A percentile compares a stretch with the other conserved stretches of the same genome.
phyloP scores from a whole-genome alignment of 2,329 filamentous ascomycete species.

The Leptodontidium sp. region DNA sequence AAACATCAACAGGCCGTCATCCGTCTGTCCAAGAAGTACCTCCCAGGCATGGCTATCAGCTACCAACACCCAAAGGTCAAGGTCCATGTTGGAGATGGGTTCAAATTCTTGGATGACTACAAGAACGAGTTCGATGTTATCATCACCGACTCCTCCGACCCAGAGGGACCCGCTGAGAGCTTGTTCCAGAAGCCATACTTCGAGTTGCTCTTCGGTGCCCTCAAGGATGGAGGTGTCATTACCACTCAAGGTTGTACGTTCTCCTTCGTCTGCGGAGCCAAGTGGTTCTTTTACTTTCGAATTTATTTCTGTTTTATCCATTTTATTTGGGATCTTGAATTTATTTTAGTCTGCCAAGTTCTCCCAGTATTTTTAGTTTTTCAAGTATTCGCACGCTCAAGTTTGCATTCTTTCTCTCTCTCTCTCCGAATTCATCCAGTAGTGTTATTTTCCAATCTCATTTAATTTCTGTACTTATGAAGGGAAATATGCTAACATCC shows the following conservation, averaged over 20 bases:
- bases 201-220: slow-evolving; percentile 87
- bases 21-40: slow-evolving; percentile 97
- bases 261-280: slow-evolving; percentile 61
- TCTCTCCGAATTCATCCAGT: not conserved
- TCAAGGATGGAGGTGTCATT: slow-evolving; percentile 96
- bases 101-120: slow-evolving; percentile 97
- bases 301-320: slow-evolving; percentile 21
- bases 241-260: slow-evolving; percentile 99
- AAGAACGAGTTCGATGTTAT: slow-evolving; percentile 99
- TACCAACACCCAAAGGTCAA: slow-evolving; percentile 94
- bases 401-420: not conserved
- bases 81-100: slow-evolving; percentile 94
- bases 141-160: slow-evolving; percentile 98
- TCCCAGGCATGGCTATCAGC: slow-evolving; percentile 91
- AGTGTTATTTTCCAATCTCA: not conserved
- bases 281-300: slow-evolving; percentile 31
- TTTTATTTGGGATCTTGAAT: not conserved
- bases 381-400: not conserved
- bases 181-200: slow-evolving; percentile 99
- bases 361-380: not conserved
- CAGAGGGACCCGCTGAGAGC: slow-evolving; percentile 93
- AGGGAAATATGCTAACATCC: slow-evolving; percentile 25
- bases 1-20: slow-evolving; percentile 76
- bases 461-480: not conserved
- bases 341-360: not conserved